phyloP scores from a whole-genome alignment of 441 rosid species.

The Lagerstroemia fauriei region DNA sequence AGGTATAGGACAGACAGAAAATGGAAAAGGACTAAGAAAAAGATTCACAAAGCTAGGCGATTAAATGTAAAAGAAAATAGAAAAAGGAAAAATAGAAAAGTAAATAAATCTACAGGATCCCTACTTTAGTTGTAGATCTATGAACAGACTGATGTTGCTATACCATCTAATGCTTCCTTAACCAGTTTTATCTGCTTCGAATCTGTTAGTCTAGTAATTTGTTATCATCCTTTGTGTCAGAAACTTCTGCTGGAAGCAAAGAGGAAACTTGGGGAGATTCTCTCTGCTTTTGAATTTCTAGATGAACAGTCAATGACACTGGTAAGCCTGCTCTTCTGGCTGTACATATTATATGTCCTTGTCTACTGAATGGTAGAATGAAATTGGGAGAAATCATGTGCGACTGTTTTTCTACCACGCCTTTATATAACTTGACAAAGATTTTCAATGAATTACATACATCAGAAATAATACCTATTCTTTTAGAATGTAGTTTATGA shows the following conservation, averaged over 20 bases:
- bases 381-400: not conserved
- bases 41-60: not conserved
- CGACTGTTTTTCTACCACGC: not conserved
- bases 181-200: not conserved
- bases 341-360: conserved; percentile 11
- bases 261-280: conserved; percentile 84
- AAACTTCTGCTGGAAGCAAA: conserved; percentile 83
- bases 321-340: conserved; percentile 45
- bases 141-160: not conserved
- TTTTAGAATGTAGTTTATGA: not conserved
- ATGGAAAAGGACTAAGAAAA: too few species aligned
- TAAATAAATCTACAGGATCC: not conserved
- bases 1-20: not conserved
- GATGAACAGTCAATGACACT: conserved; percentile 72
- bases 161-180: not conserved
- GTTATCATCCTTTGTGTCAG: conserved; percentile 41
- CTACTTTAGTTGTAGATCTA: not conserved
- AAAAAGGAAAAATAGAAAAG: too few species aligned
- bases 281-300: conserved; percentile 87
- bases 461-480: not conserved
- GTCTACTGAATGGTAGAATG: not conserved
- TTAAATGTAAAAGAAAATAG: not conserved
- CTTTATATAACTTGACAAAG: not conserved
- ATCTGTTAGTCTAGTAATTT: conserved; percentile 7
- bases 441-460: not conserved